Percentiles rank a stretch among this genome's conserved stretches.
Evolutionary conservation across 257 asterid genomes (phyloP).

Genomic region (Solanum raphanifolium): DNA sequence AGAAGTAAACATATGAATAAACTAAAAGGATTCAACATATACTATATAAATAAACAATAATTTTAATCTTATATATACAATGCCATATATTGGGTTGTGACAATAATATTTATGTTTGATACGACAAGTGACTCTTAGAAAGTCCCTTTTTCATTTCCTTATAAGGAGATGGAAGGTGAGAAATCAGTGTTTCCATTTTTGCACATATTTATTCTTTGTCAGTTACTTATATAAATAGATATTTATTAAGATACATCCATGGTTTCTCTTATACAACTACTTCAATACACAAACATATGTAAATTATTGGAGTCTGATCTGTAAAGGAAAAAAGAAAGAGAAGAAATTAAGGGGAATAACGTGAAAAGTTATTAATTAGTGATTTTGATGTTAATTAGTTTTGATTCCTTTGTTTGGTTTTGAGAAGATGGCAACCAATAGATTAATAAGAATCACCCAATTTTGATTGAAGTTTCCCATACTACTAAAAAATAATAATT

Average conservation of each 20-base stretch:
- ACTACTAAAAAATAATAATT: not conserved
- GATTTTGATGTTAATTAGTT: slow-evolving; percentile 21
- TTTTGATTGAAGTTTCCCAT: not conserved
- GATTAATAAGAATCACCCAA: slow-evolving; percentile 24
- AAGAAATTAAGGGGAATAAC: not conserved
- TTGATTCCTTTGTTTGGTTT: slow-evolving; percentile 19
- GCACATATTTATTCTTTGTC: not conserved
- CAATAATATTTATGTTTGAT: not conserved
- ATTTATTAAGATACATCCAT: not conserved
- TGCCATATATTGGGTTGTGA: not conserved
- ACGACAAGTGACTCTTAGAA: not conserved
- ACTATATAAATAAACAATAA: not conserved
- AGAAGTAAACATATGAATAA: not conserved
- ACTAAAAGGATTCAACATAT: not conserved
- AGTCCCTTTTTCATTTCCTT: not conserved
- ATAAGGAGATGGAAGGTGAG: not conserved
- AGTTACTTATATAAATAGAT: not conserved
- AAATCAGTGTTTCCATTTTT: not conserved
- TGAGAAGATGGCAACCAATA: slow-evolving; percentile 5
- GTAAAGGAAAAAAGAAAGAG: not conserved
- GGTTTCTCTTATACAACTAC: not conserved
- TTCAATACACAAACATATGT: not conserved
- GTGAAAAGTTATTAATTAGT: not conserved
- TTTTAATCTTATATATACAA: not conserved
- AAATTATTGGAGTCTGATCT: not conserved